Percentiles rank a stretch among this genome's conserved stretches.
Conservation (phyloP, 768 basidiomycete species). For the Cystobasidium onofrii region DNA sequence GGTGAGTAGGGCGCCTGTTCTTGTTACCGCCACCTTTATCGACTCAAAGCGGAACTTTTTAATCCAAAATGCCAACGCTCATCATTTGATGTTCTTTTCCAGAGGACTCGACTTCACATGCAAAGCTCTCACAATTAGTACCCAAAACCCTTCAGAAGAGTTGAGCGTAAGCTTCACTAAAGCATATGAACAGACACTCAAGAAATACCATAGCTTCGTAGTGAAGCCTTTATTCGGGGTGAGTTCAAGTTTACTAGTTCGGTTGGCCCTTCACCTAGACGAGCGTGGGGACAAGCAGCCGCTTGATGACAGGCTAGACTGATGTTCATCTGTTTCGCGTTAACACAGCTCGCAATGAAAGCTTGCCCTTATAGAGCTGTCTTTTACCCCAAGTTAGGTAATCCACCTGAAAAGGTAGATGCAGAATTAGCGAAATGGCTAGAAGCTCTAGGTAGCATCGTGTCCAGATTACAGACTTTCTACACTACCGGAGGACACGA, state of each 20-base stretch:
- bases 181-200: conserved; percentile 73
- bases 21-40: too few relatives aligned
- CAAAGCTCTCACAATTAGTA: conserved; percentile 63
- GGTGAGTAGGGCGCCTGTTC: too few relatives aligned
- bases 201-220: conserved; percentile 73
- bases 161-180: conserved; percentile 66
- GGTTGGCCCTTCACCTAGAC: too few relatives aligned
- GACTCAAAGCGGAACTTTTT: too few relatives aligned
- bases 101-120: conserved; percentile 86
- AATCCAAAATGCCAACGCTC: too few relatives aligned
- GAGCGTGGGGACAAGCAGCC: too few relatives aligned
- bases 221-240: conserved; percentile 55
- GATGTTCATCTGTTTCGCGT: not conserved
- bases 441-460: conserved; percentile 52
- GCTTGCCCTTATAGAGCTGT: conserved; percentile 58
- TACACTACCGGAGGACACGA: conserved; percentile 49
- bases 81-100: too few relatives aligned
- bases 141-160: conserved; percentile 60
- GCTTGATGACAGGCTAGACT: too few relatives aligned
- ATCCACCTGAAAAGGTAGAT: conserved; percentile 50
- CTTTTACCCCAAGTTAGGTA: conserved; percentile 56
- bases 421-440: conserved; percentile 54
- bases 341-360: conserved; percentile 57
- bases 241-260: too few relatives aligned
- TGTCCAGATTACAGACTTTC: conserved; percentile 51